Conservation (phyloP, 805 yeast species). For the Starmerella bombi region DNA sequence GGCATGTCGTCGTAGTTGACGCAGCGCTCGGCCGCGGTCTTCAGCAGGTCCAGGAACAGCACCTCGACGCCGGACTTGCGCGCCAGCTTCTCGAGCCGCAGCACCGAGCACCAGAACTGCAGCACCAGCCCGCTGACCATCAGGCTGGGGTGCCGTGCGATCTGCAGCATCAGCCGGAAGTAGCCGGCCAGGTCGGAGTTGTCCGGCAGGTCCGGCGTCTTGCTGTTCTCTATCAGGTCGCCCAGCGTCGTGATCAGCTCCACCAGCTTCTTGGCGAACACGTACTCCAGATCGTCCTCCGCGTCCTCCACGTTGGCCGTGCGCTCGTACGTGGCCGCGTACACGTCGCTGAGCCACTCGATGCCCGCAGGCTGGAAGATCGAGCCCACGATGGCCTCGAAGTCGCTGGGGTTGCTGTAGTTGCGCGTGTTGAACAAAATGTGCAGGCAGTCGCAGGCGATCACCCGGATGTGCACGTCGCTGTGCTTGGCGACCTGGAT, state of each 20-base stretch:
- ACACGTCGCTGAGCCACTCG: slow-evolving; percentile 50
- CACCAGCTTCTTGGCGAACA: slow-evolving; percentile 74
- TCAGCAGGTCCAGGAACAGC: slow-evolving; percentile 54
- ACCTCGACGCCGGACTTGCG: slow-evolving; percentile 32
- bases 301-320: slow-evolving; percentile 37
- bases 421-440: slow-evolving; percentile 63
- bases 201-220: slow-evolving; percentile 33
- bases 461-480: slow-evolving; percentile 56
- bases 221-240: slow-evolving; percentile 43
- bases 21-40: slow-evolving; percentile 63
- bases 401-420: slow-evolving; percentile 53
- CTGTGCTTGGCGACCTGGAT: slow-evolving; percentile 30
- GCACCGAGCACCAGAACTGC: slow-evolving; percentile 86
- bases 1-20: slow-evolving; percentile 57
- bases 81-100: slow-evolving; percentile 60
- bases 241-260: slow-evolving; percentile 85
- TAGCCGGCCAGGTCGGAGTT: slow-evolving; percentile 54
- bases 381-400: slow-evolving; percentile 62
- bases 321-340: slow-evolving; percentile 21
- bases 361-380: slow-evolving; percentile 69
- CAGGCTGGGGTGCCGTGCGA: slow-evolving; percentile 72
- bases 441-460: slow-evolving; percentile 85
- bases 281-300: slow-evolving; percentile 62
- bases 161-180: slow-evolving; percentile 58
- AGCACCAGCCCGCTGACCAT: slow-evolving; percentile 82